Evolutionary conservation across 768 basidiomycete genomes (phyloP).

Genomic region (Artomyces pyxidatus): DNA sequence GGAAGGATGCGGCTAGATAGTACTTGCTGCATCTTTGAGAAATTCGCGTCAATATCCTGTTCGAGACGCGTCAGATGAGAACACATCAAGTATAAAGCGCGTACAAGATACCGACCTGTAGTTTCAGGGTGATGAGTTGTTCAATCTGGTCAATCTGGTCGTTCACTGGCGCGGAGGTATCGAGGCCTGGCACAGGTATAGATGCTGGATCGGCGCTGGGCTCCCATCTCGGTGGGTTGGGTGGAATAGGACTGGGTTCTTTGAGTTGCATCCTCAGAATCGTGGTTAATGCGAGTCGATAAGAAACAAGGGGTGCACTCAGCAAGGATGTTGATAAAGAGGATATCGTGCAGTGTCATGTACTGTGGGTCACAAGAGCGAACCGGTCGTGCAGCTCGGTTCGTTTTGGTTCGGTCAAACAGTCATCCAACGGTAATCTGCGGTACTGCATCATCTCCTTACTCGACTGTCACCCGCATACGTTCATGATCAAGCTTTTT

Average conservation of each 20-base stretch:
- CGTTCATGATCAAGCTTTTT: too few relatives aligned
- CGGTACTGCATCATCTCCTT: too few relatives aligned
- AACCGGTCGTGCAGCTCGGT: too few relatives aligned
- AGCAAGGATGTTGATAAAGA: too few relatives aligned
- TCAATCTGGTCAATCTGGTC: constrained; percentile 95
- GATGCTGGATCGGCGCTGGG: constrained; percentile 54
- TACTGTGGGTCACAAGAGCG: too few relatives aligned
- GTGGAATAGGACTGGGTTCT: constrained; percentile 36
- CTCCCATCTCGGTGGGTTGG: constrained; percentile 61
- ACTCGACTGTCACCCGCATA: too few relatives aligned
- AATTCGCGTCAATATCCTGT: constrained; percentile 89
- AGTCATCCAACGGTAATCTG: too few relatives aligned
- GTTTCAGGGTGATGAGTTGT: constrained; percentile 85
- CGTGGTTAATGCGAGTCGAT: too few relatives aligned
- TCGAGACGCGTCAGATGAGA: not conserved
- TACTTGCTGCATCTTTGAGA: constrained; percentile 81
- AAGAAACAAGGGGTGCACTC: too few relatives aligned
- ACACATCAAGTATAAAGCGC: not conserved
- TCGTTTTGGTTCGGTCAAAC: too few relatives aligned
- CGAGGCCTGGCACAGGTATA: constrained; percentile 66
- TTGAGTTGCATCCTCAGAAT: not conserved
- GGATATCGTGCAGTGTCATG: too few relatives aligned
- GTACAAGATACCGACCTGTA: constrained; percentile 49
- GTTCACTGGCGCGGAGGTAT: constrained; percentile 54
- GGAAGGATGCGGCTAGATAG: constrained; percentile 78